These are phyloP conservation scores for Mycosarcoma mackinlayi DNA, from an alignment of 1,284 basidiomycete species.

Conservation along the genomic window DNA sequence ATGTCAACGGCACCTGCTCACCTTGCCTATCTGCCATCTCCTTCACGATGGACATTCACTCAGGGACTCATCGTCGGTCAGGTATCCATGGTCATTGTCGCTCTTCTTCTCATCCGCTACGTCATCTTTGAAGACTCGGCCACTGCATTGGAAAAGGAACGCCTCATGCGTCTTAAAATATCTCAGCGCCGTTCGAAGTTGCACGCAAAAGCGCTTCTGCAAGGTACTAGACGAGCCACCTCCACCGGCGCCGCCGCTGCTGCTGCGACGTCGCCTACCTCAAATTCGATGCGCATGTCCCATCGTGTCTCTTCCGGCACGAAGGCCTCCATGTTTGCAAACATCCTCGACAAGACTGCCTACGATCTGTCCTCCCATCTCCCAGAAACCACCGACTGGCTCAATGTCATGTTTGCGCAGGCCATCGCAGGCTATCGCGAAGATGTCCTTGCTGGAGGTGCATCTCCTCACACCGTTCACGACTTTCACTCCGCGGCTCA, in stretches of 20 bases:
- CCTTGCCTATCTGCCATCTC: slow-evolving; percentile 22
- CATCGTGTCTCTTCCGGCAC: slow-evolving; percentile 31
- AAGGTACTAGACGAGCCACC: slow-evolving; percentile 20
- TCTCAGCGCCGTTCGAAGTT: slow-evolving; percentile 42
- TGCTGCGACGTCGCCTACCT: neutral
- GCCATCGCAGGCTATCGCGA: slow-evolving; percentile 69
- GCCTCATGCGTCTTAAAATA: slow-evolving; percentile 49
- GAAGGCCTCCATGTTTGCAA: slow-evolving; percentile 23
- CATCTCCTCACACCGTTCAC: slow-evolving; percentile 28
- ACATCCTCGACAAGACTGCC: slow-evolving; percentile 70
- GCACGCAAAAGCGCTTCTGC: slow-evolving; percentile 39
- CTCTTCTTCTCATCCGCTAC: slow-evolving; percentile 70
- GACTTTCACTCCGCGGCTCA: neutral
- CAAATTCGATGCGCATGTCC: slow-evolving; percentile 20
- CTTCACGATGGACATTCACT: slow-evolving; percentile 70
- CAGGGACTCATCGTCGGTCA: slow-evolving; percentile 73
- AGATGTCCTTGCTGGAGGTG: slow-evolving; percentile 68
- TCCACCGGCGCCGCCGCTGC: neutral
- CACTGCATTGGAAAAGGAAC: slow-evolving; percentile 44
- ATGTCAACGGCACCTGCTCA: slow-evolving; percentile 14
- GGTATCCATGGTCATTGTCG: slow-evolving; percentile 68
- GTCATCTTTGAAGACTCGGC: slow-evolving; percentile 72
- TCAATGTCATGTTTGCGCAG: slow-evolving; percentile 73
- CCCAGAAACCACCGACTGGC: slow-evolving; percentile 73
- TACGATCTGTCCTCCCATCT: slow-evolving; percentile 73